Conservation (phyloP, 257 asterid species). For the Solanum chmielewskii region DNA sequence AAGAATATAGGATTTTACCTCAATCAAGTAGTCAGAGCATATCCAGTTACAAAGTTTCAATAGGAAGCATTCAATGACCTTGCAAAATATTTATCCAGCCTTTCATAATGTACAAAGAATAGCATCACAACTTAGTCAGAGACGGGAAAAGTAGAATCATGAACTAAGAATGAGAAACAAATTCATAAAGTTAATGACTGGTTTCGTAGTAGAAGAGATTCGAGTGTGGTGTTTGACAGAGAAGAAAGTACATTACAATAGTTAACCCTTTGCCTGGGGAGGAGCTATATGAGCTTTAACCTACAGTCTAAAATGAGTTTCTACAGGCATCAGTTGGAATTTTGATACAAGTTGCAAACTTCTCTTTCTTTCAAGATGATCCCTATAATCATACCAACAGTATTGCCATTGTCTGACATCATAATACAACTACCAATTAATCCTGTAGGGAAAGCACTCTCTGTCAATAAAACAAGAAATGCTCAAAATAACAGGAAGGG, state of each 20-base stretch:
- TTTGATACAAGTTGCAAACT: not conserved
- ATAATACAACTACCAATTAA: not conserved
- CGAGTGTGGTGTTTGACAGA: not conserved
- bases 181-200: not conserved
- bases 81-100: not conserved
- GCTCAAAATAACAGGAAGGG: not conserved
- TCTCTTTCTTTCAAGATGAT: not conserved
- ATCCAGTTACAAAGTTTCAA: not conserved
- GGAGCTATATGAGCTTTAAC: not conserved
- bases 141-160: not conserved
- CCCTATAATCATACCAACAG: not conserved
- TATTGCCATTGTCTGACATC: not conserved
- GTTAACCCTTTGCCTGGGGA: not conserved
- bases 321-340: not conserved
- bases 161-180: not conserved
- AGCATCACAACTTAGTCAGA: not conserved
- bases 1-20: not conserved
- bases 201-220: not conserved
- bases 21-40: not conserved
- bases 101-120: not conserved
- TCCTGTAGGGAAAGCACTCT: not conserved
- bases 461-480: not conserved
- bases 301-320: not conserved
- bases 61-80: not conserved
- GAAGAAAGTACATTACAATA: not conserved